phyloP scores from a whole-genome alignment of 192 early-diverging fungal genomes.

The Coemansia sp. region DNA sequence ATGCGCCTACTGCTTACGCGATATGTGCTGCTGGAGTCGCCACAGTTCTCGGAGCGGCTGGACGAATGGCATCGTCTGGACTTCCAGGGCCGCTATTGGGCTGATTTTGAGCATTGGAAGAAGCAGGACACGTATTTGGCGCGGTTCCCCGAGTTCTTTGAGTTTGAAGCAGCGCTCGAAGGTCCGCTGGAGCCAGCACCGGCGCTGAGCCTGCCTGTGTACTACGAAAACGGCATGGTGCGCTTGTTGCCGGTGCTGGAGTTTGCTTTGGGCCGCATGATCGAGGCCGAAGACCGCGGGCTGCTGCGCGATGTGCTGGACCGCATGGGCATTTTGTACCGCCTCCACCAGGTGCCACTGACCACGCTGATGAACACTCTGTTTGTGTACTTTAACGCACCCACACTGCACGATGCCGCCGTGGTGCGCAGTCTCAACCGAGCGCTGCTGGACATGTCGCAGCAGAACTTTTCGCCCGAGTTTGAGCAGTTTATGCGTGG shows the following conservation, averaged over 20 bases:
- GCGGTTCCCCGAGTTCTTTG: constrained; percentile 70
- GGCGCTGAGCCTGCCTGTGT: constrained; percentile 61
- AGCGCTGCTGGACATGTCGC: constrained; percentile 58
- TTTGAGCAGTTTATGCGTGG: constrained; percentile 38
- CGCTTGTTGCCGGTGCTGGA: constrained; percentile 67
- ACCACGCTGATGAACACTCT: constrained; percentile 66
- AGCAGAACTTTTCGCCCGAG: constrained; percentile 52
- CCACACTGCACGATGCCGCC: constrained; percentile 56
- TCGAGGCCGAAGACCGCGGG: constrained; percentile 62
- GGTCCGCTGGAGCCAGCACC: constrained; percentile 58
- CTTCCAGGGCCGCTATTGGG: constrained; percentile 68
- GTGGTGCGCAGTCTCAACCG: constrained; percentile 56
- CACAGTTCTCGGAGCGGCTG: constrained; percentile 54
- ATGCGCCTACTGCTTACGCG: constrained; percentile 54
- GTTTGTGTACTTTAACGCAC: constrained; percentile 65
- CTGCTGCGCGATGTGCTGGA: constrained; percentile 60
- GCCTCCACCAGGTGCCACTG: constrained; percentile 63
- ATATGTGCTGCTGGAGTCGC: constrained; percentile 56
- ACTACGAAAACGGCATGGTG: constrained; percentile 66
- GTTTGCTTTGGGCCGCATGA: constrained; percentile 61
- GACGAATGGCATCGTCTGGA: constrained; percentile 62
- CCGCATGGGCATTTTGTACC: constrained; percentile 61
- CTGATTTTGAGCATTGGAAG: constrained; percentile 64
- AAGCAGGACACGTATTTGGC: constrained; percentile 62
- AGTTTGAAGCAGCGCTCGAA: constrained; percentile 65